Base-by-base conservation (phyloP, 225 moss, liverwort and hornwort genomes). In the Marchantia paleacea region DNA sequence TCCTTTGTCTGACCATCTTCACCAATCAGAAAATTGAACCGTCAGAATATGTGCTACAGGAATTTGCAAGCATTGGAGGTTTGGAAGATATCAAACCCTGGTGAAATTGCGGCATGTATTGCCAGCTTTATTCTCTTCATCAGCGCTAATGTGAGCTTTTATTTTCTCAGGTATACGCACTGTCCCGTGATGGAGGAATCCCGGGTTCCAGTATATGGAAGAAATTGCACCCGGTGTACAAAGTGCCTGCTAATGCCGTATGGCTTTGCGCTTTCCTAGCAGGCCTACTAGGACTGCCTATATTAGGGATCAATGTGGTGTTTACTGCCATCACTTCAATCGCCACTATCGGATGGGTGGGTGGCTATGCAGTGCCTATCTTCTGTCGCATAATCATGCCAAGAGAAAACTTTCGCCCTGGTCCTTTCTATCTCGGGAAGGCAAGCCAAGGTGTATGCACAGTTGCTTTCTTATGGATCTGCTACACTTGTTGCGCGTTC, bases 261-360 rank as follows among this genome's bases (percentile, higher is more conserved):
- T 94, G 94, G 94, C 61, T 91, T 13, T 77, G 83, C 63, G 85
- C 87, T 19, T 58, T 65, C 57, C 65, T 86, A 72, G 94, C 94
- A 58, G 78, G 85, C 15, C 81, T 94, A 30, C 79, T 94, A 78
- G 94, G 94, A 55, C 71, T 94, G 64, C 92, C 94, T n/a, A 87
- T 94, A 55, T 80, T 94, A 67, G 92, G 90, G 67, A 85, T 94
- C 39, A 82, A 90, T 48, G 91, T 94, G 57, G 94, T 94, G 7
- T 94, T 94, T 61, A 92, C 94, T 12, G 92, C 94, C 12, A 92
- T 94, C 72, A 91, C 92, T 50, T 91, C 91, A 14, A 91, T 94
- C 55, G 88, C 88, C 85, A 94, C 94, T 0, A 94, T 94, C 72
- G 94, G 94, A 71, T 94, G 94, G 94, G 92, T 94, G 7, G 94